Evolutionary conservation across 108 stramenopile genomes (phyloP), one percentile per base, ranked within the genome.

Genomic region (Nitzschia putrida): DNA sequence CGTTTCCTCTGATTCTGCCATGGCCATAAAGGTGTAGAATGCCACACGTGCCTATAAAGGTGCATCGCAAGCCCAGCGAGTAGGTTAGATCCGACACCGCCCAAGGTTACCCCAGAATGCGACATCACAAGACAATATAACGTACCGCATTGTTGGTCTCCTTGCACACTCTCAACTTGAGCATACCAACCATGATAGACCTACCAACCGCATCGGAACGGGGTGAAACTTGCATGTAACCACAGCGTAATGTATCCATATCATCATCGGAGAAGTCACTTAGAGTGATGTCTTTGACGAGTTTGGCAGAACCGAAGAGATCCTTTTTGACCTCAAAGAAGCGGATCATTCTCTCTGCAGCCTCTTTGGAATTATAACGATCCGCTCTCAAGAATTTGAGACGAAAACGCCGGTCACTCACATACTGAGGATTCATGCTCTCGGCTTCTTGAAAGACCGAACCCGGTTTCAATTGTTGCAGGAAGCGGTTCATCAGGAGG

Each of bases 261-360:
- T 74, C 73, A 25, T 67, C 73, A 26, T 40, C 54, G 24, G 23
- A 2, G 21, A 74, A 53, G 22, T 74, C 73, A 26, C 51, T 37
- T 5, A 74, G 11, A 0, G 66, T 66, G 43, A 66, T 51, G 25
- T 47, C 47, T 29, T 67, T 55, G 0, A 59, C 44, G 8, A 66
- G 18, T 41, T 52, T 61, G 8, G 47, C 47, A 9, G 51, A 4
- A 5, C 73, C 73, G 47, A 80, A 80, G 1, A 70, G 43, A 13
- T 66, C 55, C n/a, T 43, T 52, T 26, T 80, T 80, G 38, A 68
- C 25, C 20, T 74, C 73, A 52, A 73, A 74, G 60, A 66, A 74
- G 7, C 57, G 57, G 29, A 71, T 66, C 68, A 80, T 69, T 0
- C 73, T 61, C 9, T 39, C 57, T 1, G 79, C 72, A 21, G 72